Evolutionary conservation across 176 grass and related monocot genomes (phyloP).

Genomic region (Eragrostis nindensis): DNA sequence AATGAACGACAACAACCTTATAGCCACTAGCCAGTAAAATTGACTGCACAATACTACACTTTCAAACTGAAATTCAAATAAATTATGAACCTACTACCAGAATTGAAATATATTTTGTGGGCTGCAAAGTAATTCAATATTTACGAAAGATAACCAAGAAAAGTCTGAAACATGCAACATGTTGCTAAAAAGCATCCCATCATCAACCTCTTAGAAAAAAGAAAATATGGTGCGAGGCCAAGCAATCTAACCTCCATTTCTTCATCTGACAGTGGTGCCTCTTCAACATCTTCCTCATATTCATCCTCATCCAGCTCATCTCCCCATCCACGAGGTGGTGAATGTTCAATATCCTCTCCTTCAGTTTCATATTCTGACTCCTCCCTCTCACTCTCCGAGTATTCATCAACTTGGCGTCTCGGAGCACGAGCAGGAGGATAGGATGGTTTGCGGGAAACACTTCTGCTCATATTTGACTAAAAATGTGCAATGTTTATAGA

Average conservation of each 20-base stretch:
- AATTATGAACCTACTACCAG: neutral
- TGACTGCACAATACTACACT: neutral
- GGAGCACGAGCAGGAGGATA: slow-evolving; percentile 55
- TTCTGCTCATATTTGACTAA: slow-evolving; percentile 72
- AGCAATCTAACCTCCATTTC: slow-evolving; percentile 62
- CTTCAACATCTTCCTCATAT: slow-evolving; percentile 77
- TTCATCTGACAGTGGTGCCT: slow-evolving; percentile 69
- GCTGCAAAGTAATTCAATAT: slow-evolving; percentile 8
- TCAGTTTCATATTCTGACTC: slow-evolving; percentile 96
- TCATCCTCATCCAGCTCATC: slow-evolving; percentile 83
- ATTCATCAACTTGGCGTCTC: slow-evolving; percentile 62
- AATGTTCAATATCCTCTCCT: slow-evolving; percentile 81
- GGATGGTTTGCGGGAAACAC: slow-evolving; percentile 53
- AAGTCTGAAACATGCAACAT: neutral
- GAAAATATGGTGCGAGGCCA: neutral
- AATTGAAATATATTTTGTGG: neutral
- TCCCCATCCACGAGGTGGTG: slow-evolving; percentile 64
- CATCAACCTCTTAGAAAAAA: slow-evolving; percentile 3
- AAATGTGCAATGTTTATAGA: slow-evolving; percentile 37
- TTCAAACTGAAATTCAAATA: neutral
- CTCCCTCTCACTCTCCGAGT: slow-evolving; percentile 75
- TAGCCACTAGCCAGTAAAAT: neutral
- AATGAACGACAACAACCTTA: neutral
- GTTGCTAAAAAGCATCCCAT: neutral
- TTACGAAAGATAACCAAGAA: neutral